These are phyloP conservation scores for Boletus fagicola DNA, from an alignment of 768 basidiomycete genomes.

Conservation along the genomic window DNA sequence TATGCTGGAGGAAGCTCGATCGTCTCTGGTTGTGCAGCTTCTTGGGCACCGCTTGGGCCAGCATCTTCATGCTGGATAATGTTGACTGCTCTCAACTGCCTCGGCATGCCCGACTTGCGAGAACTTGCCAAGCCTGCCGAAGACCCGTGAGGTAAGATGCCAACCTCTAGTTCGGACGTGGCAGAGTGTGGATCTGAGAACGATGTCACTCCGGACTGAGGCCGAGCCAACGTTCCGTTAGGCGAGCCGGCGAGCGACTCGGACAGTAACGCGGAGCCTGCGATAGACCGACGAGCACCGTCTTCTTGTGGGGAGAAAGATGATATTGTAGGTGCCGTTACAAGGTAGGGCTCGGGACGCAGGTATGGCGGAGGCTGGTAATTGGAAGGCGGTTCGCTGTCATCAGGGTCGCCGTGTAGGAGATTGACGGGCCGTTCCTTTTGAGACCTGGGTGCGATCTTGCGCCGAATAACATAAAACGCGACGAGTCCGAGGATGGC, in stretches of 20 bases:
- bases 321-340: conserved; percentile 57
- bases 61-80: conserved; percentile 86
- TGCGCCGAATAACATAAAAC: conserved; percentile 52
- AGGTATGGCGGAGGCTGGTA: conserved; percentile 68
- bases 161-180: conserved; percentile 42
- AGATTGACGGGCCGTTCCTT: conserved; percentile 68
- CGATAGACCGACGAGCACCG: conserved; percentile 22
- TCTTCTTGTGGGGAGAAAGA: conserved; percentile 37
- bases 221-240: conserved; percentile 25
- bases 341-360: conserved; percentile 72
- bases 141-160: conserved; percentile 19
- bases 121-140: conserved; percentile 26
- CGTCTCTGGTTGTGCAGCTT: conserved; percentile 57
- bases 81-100: conserved; percentile 67
- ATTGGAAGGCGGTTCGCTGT: conserved; percentile 39
- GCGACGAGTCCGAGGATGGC: conserved; percentile 41
- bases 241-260: conserved; percentile 22
- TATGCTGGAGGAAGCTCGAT: conserved; percentile 85
- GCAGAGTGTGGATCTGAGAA: conserved; percentile 42
- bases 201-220: conserved; percentile 29
- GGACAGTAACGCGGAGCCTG: conserved; percentile 16
- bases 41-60: conserved; percentile 39
- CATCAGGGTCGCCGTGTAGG: conserved; percentile 55
- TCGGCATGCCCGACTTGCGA: conserved; percentile 40
- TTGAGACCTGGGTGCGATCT: conserved; percentile 35